A percentile compares a stretch with the other conserved stretches of the same genome.
Conservation (phyloP, 805 yeast species). For the Metschnikowia shivogae region DNA sequence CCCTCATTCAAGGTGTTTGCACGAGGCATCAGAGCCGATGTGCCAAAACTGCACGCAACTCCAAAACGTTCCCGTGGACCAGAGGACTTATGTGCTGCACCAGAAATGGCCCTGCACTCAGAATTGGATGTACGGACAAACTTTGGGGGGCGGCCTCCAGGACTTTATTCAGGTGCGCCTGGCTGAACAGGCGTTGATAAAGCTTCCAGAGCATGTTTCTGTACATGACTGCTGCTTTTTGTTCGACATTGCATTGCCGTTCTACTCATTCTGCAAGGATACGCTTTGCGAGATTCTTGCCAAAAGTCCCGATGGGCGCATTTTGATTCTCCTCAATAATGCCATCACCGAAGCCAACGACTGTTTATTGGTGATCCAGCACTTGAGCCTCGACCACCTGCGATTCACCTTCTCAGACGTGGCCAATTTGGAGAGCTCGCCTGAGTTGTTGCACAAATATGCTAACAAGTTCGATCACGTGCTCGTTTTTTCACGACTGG, state of each 20-base stretch:
- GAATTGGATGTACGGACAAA: slow-evolving; percentile 27
- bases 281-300: slow-evolving; percentile 4
- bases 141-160: slow-evolving; percentile 39
- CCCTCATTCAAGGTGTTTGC: slow-evolving; percentile 33
- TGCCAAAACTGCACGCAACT: slow-evolving; percentile 21
- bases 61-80: slow-evolving; percentile 2
- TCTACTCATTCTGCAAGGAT: slow-evolving; percentile 27
- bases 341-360: slow-evolving; percentile 32
- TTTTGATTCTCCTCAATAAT: slow-evolving; percentile 29
- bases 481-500: slow-evolving; percentile 10
- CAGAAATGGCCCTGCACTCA: slow-evolving; percentile 21
- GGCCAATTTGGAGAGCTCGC: background rate
- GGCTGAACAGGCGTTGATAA: slow-evolving; percentile 24
- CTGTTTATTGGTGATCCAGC: slow-evolving; percentile 30
- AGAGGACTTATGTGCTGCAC: slow-evolving; percentile 13
- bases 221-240: slow-evolving; percentile 36
- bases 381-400: slow-evolving; percentile 18
- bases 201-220: slow-evolving; percentile 28
- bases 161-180: slow-evolving; percentile 28
- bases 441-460: slow-evolving; percentile 7
- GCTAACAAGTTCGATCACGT: slow-evolving; percentile 12
- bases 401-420: slow-evolving; percentile 16
- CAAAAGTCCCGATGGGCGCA: slow-evolving; percentile 11
- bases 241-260: slow-evolving; percentile 33
- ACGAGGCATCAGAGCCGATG: slow-evolving; percentile 16